A percentile compares a stretch with the other conserved stretches of the same genome.
These are phyloP conservation scores for Arxiozyma slooffiae DNA, from an alignment of 1,139 yeast genomes.

Conservation along the genomic window DNA sequence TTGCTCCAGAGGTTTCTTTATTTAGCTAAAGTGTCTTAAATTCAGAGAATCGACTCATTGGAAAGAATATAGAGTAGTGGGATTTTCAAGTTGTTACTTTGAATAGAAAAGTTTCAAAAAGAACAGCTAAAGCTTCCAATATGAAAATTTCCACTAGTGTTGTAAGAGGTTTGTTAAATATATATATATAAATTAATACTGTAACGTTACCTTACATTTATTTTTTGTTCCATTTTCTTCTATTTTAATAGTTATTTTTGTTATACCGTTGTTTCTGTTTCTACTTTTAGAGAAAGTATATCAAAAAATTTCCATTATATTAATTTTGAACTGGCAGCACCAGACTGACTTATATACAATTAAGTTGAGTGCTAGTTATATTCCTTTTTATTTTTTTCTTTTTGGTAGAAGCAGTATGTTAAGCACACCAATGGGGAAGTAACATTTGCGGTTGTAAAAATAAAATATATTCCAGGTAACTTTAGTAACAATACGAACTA, in stretches of 20 bases:
- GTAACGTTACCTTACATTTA: not conserved
- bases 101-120: too few relatives aligned
- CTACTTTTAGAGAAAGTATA: not conserved
- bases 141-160: not conserved
- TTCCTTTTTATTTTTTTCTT: not conserved
- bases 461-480: too few relatives aligned
- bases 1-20: not conserved
- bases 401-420: not conserved
- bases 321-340: not conserved
- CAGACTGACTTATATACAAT: too few relatives aligned
- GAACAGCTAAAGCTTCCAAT: too few relatives aligned
- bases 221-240: too few relatives aligned
- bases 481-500: slow-evolving; percentile 18
- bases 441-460: not conserved
- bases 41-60: not conserved
- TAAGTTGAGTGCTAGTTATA: not conserved
- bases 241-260: too few relatives aligned
- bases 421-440: not conserved
- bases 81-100: too few relatives aligned
- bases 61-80: not conserved
- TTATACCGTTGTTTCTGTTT: not conserved
- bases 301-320: too few relatives aligned
- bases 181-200: too few relatives aligned
- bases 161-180: not conserved
- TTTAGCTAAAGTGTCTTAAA: not conserved